Evolutionary conservation across 2,329 filamentous ascomycete genomes (phyloP), one percentile per base, ranked within the genome.

Genomic region (Stachybotrys elegans): DNA sequence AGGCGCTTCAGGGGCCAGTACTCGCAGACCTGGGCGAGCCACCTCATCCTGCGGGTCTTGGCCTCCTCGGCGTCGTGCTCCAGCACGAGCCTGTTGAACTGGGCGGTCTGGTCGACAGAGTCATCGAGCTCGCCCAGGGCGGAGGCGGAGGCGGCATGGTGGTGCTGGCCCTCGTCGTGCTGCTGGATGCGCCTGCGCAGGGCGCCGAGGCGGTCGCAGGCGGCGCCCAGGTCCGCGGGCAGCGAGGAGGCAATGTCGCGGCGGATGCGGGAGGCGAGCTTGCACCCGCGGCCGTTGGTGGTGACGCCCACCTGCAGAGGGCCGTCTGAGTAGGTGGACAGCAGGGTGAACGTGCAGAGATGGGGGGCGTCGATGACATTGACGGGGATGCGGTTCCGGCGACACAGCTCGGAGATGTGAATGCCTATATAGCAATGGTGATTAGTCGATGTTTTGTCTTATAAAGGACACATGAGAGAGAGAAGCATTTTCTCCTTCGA

Each of bases 11-110:
- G 74, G 2, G 93, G 91, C 93, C 93, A 98, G 68, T 98, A 98
- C 70, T 98, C 93, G 74, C 93, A 98, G 42, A 98, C 89, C 62
- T 98, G 93, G 17, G 86, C 81, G 2, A 98, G 73, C 93, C 93
- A 98, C 46, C 93, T 80, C 73, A 95, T 91, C 42, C 93, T 79
- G 47, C 92, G 76, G 19, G 79, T 90, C 60, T 89, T 89, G 1
- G 78, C 68, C 57, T 93, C 88, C 36, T 83, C 81, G 38, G 88
- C 83, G 0, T 76, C 79, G 38, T 88, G 83, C 0, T 76, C 79
- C 8, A 40, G 38, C 6, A 97, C 77, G 4, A 98, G 73, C 48
- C 78, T 82, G 64, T 98, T 98, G 65, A 98, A 96, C 0, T 76
- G 78, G 2, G 91, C 81, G 14, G 78, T 80, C 65, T 97, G 93